These are phyloP conservation scores for Dactylellina cionopaga DNA, from an alignment of 2,329 filamentous ascomycete species.

Conservation along the genomic window DNA sequence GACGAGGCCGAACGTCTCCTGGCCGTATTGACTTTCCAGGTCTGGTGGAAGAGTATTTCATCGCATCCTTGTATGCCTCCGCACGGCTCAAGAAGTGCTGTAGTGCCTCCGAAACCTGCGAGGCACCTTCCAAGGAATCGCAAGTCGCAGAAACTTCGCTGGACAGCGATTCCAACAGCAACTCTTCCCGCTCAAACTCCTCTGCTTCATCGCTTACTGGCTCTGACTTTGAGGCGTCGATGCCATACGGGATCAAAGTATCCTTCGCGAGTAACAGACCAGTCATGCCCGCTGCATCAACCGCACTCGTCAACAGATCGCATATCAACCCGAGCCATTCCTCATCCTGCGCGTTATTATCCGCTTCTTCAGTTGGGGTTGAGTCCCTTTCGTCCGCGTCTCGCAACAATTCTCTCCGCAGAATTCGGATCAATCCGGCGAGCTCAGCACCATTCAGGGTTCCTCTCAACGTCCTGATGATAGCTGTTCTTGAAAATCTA, in stretches of 20 bases:
- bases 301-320: constrained; percentile 42
- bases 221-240: constrained; percentile 8
- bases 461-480: constrained; percentile 40
- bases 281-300: constrained; percentile 51
- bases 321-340: constrained; percentile 51
- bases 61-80: constrained; percentile 33
- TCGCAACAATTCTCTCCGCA: constrained; percentile 39
- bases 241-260: constrained; percentile 35
- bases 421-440: constrained; percentile 42
- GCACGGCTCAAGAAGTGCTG: constrained; percentile 41
- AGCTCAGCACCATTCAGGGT: constrained; percentile 46
- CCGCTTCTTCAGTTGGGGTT: constrained; percentile 1
- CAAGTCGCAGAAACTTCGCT: constrained; percentile 47
- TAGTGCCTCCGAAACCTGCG: constrained; percentile 37
- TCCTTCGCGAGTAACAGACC: constrained; percentile 47
- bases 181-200: constrained; percentile 37
- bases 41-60: constrained; percentile 2
- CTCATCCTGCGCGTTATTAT: constrained; percentile 38
- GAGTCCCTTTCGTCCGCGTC: constrained; percentile 45
- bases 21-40: constrained; percentile 29
- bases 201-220: constrained; percentile 29
- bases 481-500: constrained; percentile 35
- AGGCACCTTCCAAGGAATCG: constrained; percentile 45
- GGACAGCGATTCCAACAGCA: constrained; percentile 45
- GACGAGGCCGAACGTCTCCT: constrained; percentile 21